phyloP scores from a whole-genome alignment of 1,139 yeast genomes.

The Sugiyamaella xylanicola region DNA sequence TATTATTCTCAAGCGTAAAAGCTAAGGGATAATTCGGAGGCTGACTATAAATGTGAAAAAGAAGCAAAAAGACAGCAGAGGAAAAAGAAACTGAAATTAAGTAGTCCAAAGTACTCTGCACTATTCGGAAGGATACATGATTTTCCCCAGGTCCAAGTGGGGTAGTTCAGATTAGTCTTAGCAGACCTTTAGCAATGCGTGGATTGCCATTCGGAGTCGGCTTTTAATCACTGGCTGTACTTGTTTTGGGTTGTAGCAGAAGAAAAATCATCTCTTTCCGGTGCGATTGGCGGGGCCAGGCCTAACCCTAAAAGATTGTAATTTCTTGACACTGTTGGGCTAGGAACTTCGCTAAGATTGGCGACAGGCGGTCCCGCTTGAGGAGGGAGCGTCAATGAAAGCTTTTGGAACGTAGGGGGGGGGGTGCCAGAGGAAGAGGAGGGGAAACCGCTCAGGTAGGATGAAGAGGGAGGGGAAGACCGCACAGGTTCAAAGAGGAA shows the following conservation, averaged over 20 bases:
- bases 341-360: not conserved
- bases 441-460: too few species aligned
- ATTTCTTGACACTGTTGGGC: not conserved
- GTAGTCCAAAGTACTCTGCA: not conserved
- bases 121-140: not conserved
- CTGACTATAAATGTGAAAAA: not conserved
- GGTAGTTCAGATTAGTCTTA: not conserved
- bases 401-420: too few species aligned
- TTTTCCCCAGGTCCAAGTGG: slow-evolving; percentile 1
- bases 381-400: too few species aligned
- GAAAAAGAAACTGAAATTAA: not conserved
- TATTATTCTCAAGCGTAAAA: not conserved
- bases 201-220: slow-evolving; percentile 2
- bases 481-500: too few species aligned
- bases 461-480: too few species aligned
- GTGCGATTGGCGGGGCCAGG: not conserved
- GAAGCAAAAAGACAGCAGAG: not conserved
- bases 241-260: too few species aligned
- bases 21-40: not conserved
- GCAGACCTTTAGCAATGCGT: not conserved
- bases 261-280: not conserved
- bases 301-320: not conserved
- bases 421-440: too few species aligned
- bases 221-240: too few species aligned
- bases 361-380: not conserved